Percentiles rank a stretch among this genome's conserved stretches.
Conservation (phyloP, 2,329 filamentous ascomycete species). For the Aspergillus quadrilineatus region DNA sequence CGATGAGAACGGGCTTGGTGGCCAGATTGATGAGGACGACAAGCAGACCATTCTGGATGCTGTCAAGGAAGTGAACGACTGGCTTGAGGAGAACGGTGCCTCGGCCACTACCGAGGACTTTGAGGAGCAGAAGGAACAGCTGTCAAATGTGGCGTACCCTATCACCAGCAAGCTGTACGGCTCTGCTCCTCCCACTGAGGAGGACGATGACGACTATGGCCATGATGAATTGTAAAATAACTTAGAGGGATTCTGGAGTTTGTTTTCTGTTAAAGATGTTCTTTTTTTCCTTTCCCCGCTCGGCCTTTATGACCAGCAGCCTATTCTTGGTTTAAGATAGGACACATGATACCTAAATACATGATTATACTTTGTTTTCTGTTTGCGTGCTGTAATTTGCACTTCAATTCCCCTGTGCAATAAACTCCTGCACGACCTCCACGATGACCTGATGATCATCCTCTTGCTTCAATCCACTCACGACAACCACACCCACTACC, state of each 20-base stretch:
- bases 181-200: constrained; percentile 60
- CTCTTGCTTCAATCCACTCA: constrained; percentile 73
- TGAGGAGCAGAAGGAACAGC: constrained; percentile 99
- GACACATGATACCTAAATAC: constrained; percentile 21
- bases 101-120: constrained; percentile 90
- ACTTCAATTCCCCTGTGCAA: constrained; percentile 17
- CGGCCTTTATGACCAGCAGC: constrained; percentile 9
- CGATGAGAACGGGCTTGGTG: constrained; percentile 92
- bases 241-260: constrained; percentile 40
- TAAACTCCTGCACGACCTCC: constrained; percentile 62
- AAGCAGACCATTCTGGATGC: constrained; percentile 95
- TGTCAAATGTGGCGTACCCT: constrained; percentile 92
- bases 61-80: constrained; percentile 94
- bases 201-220: constrained; percentile 66
- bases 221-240: constrained; percentile 76
- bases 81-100: constrained; percentile 92
- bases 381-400: not conserved
- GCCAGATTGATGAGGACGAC: constrained; percentile 98
- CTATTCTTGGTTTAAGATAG: constrained; percentile 11
- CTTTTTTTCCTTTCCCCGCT: constrained; percentile 8
- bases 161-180: constrained; percentile 98
- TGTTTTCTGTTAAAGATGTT: constrained; percentile 23
- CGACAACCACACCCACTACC: constrained; percentile 70
- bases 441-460: constrained; percentile 76
- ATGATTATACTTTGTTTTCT: not conserved